These are phyloP conservation scores for Mucor circinelloides DNA, from an alignment of 371 early-diverging fungal species.

Conservation along the genomic window DNA sequence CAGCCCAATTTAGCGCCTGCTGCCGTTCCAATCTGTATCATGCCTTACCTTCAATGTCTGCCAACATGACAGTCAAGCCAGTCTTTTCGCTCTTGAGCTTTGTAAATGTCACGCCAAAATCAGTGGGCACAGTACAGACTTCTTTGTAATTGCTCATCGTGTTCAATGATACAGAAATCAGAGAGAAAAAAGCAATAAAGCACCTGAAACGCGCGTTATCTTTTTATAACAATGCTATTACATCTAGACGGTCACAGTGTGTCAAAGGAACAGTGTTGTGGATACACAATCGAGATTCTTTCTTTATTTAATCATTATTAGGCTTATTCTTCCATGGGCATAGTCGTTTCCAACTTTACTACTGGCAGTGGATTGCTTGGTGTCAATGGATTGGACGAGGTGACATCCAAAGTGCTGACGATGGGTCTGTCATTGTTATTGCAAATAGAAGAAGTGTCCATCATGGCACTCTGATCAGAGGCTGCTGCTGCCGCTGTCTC, in stretches of 20 bases:
- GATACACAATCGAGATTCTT: background rate
- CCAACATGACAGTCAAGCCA: slow-evolving; percentile 62
- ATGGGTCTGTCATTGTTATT: no score
- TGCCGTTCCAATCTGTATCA: background rate
- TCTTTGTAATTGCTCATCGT: slow-evolving; percentile 35
- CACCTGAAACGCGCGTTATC: background rate
- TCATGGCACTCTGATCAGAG: no score
- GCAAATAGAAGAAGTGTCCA: no score
- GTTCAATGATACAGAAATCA: background rate
- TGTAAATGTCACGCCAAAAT: slow-evolving; percentile 52
- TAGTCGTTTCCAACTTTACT: background rate
- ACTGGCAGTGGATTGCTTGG: background rate
- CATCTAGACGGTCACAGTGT: background rate
- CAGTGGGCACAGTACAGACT: slow-evolving; percentile 40
- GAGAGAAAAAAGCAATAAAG: background rate
- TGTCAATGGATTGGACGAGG: background rate
- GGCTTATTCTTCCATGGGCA: background rate
- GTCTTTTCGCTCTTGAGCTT: slow-evolving; percentile 60
- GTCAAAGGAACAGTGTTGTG: background rate
- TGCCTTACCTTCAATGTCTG: slow-evolving; percentile 62
- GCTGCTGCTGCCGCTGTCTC: background rate
- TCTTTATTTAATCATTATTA: background rate
- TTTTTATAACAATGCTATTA: background rate
- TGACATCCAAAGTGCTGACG: background rate
- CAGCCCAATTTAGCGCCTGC: background rate